phyloP scores from a whole-genome alignment of 306 rosid genomes.

The Abrus precatorius region DNA sequence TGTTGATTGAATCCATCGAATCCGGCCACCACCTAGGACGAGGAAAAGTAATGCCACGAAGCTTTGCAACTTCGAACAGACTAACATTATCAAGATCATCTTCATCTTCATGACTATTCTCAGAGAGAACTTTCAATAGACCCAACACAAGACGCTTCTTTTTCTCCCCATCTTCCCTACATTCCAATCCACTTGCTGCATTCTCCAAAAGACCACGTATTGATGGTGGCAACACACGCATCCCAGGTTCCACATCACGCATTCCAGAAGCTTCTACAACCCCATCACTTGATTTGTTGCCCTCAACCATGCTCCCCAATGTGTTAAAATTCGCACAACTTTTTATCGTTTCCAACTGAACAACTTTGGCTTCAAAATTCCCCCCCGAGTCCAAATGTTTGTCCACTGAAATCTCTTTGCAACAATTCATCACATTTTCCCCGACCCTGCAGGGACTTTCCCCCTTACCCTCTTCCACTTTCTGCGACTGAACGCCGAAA shows the following conservation, averaged over 20 bases:
- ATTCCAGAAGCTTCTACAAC: constrained; percentile 29
- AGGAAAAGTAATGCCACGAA: constrained; percentile 56
- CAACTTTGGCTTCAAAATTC: constrained; percentile 7
- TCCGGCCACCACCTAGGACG: constrained; percentile 50
- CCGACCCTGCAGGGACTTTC: background rate
- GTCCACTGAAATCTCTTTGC: background rate
- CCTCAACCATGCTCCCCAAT: background rate
- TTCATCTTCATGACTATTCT: background rate
- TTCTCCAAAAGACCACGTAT: background rate
- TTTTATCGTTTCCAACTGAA: background rate
- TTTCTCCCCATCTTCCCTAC: background rate
- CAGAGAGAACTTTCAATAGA: constrained; percentile 42
- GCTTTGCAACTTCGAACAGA: constrained; percentile 39
- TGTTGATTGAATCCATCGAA: background rate
- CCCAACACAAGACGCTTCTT: constrained; percentile 1
- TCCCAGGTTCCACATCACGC: background rate
- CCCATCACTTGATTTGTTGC: background rate
- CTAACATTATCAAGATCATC: constrained; percentile 8
- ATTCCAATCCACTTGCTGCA: background rate
- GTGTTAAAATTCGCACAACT: background rate
- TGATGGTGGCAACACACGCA: constrained; percentile 44
- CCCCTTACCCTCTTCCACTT: background rate
- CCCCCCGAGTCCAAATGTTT: background rate
- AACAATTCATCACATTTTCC: background rate
- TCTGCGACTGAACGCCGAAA: background rate